Base-by-base conservation (phyloP, 139 green algal genomes). In the Closterium sp. region DNA sequence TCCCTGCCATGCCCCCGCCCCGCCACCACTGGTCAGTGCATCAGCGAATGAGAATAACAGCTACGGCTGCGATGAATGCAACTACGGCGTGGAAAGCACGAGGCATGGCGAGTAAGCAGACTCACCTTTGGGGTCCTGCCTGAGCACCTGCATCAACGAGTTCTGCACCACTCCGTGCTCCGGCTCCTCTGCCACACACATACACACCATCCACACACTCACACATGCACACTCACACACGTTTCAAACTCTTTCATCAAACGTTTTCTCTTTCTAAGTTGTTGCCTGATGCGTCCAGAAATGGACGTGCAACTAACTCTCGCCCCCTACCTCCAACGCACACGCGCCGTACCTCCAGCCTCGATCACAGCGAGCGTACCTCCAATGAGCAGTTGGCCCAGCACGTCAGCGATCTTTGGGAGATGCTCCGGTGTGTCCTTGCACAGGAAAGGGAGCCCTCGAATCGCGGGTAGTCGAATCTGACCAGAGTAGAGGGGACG, bases 401-500 rank as follows among this genome's bases (percentile, higher is more conserved):
- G 89, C 7, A 95, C 91, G 85, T 95, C 93, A 17, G 93, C 91
- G 21, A 94, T 90, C 34, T 94, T 94, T 0, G 70, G 88, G 21
- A 95, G 30, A 31, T 95, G 87, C 89, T 95, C 88, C 24, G 91
- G 91, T 31, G 29, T 94, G 89, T 92, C 91, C 30, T 95, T 95
- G 91, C 91, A 92, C 22, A 95, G 42, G 9, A 93, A 79, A 1
- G 93, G 93, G 24, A 95, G 84, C 9, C 93, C 93, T 27, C 93
- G 62, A 13, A 95, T 93, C 19, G 93, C 93, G 38, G 94, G 91
- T 27, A 95, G 32, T 27, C 93, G 91, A n/a, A 95, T 92, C 88
- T 92, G 91, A 38, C 6, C 34, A 91, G 17, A 27, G 62, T 3
- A 79, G 27, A 27, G 6, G 38, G 7, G 1, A 11, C 19, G 62